phyloP scores from a whole-genome alignment of 2,329 filamentous ascomycete species.

The Calonectria hongkongensis region DNA sequence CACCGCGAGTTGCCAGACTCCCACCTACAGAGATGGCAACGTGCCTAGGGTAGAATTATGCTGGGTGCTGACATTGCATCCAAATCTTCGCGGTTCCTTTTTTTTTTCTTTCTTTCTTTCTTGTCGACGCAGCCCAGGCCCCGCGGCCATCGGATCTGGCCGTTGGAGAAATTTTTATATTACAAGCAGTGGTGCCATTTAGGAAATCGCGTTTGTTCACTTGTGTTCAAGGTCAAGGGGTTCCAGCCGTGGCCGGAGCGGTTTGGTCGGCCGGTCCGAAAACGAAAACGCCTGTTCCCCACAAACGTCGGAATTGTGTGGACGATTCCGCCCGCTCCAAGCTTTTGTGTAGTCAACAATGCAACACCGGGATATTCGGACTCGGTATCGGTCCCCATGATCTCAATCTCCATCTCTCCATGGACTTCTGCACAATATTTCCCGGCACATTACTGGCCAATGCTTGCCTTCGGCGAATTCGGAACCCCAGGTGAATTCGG shows the following conservation, averaged over 20 bases:
- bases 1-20: constrained; percentile 17
- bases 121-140: not conserved
- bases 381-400: constrained; percentile 23
- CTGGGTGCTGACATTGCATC: constrained; percentile 17
- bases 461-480: not conserved
- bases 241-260: constrained; percentile 16
- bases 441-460: not conserved
- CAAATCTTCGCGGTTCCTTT: constrained; percentile 1
- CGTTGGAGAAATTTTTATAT: constrained; percentile 1
- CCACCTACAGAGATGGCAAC: not conserved
- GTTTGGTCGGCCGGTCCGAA: constrained; percentile 43
- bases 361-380: constrained; percentile 22
- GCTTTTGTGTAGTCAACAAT: not conserved
- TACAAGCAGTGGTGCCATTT: constrained; percentile 29
- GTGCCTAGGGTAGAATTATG: constrained; percentile 2
- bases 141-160: constrained; percentile 35
- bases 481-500: constrained; percentile 11
- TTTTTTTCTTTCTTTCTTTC: no score
- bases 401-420: constrained; percentile 9
- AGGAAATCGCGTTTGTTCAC: not conserved
- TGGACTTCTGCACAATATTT: not conserved
- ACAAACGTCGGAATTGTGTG: constrained; percentile 20
- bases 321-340: constrained; percentile 17
- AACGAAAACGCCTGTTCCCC: constrained; percentile 51
- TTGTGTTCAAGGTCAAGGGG: not conserved